Conservation (phyloP, 2,329 filamentous ascomycete genomes). For the Macrophomina pseudophaseolina region DNA sequence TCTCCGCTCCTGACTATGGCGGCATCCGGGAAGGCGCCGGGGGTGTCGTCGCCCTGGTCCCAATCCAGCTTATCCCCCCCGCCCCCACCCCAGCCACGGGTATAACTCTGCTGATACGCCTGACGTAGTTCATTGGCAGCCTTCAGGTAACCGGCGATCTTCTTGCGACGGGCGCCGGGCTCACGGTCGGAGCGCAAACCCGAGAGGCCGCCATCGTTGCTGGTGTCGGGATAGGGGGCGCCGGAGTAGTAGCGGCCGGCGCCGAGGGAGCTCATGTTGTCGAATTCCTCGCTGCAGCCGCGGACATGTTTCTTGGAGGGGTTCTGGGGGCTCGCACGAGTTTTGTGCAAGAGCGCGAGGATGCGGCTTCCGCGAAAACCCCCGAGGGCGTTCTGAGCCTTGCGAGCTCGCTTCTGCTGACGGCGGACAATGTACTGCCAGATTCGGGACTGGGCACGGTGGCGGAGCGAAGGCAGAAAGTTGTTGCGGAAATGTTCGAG, state of each 20-base stretch:
- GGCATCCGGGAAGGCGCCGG: constrained; percentile 82
- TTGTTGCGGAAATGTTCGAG: constrained; percentile 76
- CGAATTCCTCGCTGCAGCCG: not conserved
- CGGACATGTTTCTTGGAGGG: constrained; percentile 24
- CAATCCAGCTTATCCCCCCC: constrained; percentile 41
- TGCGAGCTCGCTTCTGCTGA: constrained; percentile 50
- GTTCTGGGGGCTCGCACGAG: constrained; percentile 29
- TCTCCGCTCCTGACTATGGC: constrained; percentile 79
- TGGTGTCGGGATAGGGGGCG: constrained; percentile 16
- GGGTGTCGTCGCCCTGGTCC: constrained; percentile 59
- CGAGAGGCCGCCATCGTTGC: constrained; percentile 36
- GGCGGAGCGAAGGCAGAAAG: constrained; percentile 72
- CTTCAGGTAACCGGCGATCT: constrained; percentile 74
- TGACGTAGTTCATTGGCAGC: constrained; percentile 75
- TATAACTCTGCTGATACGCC: constrained; percentile 64
- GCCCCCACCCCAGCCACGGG: constrained; percentile 52
- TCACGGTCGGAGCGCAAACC: constrained; percentile 53
- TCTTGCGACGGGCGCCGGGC: constrained; percentile 75
- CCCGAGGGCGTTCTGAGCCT: constrained; percentile 28
- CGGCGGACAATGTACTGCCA: constrained; percentile 74
- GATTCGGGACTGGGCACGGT: constrained; percentile 74
- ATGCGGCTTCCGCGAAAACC: constrained; percentile 37
- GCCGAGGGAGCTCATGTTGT: constrained; percentile 23
- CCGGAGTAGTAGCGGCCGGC: constrained; percentile 26
- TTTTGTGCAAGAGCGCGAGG: constrained; percentile 36